These are phyloP conservation scores for Daldinia vernicosa DNA, from an alignment of 495 filamentous ascomycete genomes.

Conservation along the genomic window DNA sequence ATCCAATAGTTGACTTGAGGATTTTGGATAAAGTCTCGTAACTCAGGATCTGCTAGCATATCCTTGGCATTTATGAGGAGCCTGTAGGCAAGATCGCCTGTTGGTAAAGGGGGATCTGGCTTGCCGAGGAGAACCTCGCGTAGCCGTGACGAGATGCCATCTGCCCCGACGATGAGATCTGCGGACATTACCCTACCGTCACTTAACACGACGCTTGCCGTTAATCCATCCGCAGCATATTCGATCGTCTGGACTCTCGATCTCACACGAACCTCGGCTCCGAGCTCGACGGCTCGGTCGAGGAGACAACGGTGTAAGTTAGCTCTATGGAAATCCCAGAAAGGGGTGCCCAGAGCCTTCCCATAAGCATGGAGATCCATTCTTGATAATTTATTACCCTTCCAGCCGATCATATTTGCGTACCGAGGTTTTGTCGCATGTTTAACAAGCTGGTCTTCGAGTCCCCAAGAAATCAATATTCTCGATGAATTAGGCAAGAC, in stretches of 20 bases:
- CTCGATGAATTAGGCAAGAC: slow-evolving; percentile 64
- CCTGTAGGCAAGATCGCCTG: slow-evolving; percentile 74
- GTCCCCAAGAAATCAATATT: slow-evolving; percentile 58
- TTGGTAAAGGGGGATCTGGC: slow-evolving; percentile 59
- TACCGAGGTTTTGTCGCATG: slow-evolving; percentile 51
- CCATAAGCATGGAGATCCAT: slow-evolving; percentile 56
- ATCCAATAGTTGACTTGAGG: slow-evolving; percentile 74
- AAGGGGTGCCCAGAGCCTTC: slow-evolving; percentile 59
- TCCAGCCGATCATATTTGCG: slow-evolving; percentile 55
- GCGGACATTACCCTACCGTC: slow-evolving; percentile 50
- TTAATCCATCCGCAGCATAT: slow-evolving; percentile 47
- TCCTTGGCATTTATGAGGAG: slow-evolving; percentile 65
- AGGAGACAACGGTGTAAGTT: slow-evolving; percentile 65
- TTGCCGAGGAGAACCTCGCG: slow-evolving; percentile 60
- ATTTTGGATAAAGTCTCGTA: slow-evolving; percentile 58
- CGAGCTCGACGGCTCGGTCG: slow-evolving; percentile 61
- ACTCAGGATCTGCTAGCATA: slow-evolving; percentile 60
- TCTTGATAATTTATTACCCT: slow-evolving; percentile 51
- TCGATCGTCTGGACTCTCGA: slow-evolving; percentile 53
- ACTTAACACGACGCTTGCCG: slow-evolving; percentile 40
- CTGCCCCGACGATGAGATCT: slow-evolving; percentile 67
- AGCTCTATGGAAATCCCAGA: slow-evolving; percentile 67
- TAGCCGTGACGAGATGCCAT: slow-evolving; percentile 63
- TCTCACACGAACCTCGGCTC: slow-evolving; percentile 59
- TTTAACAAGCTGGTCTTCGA: slow-evolving; percentile 42